These are phyloP conservation scores for Aspergillus pseudoterreus DNA, from an alignment of 2,329 filamentous ascomycete species.

Conservation along the genomic window DNA sequence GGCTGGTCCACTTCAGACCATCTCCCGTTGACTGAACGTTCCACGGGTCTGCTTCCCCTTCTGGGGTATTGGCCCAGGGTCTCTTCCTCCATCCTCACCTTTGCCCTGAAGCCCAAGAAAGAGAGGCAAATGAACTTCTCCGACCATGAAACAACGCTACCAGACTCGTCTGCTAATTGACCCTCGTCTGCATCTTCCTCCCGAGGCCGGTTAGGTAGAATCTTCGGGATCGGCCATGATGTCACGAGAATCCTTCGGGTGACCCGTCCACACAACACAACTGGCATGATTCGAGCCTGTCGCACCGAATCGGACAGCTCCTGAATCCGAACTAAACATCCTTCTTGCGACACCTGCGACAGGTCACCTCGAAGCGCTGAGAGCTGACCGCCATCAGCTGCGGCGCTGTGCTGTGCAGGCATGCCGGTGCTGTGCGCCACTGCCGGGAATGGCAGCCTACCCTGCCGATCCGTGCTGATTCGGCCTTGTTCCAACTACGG, in stretches of 20 bases:
- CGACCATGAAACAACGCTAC: too few relatives aligned
- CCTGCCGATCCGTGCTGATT: constrained; percentile 9
- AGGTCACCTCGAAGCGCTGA: neutral
- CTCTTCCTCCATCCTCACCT: too few relatives aligned
- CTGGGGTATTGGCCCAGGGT: neutral
- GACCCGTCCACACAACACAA: too few relatives aligned
- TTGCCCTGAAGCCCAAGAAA: neutral
- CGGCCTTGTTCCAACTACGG: constrained; percentile 2
- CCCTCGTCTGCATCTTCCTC: too few relatives aligned
- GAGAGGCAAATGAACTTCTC: too few relatives aligned
- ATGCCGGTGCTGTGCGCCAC: constrained; percentile 2
- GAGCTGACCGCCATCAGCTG: neutral
- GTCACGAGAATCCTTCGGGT: too few relatives aligned
- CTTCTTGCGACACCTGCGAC: neutral
- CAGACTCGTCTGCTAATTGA: too few relatives aligned
- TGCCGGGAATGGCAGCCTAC: constrained; percentile 9
- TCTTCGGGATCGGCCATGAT: too few relatives aligned
- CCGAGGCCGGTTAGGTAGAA: too few relatives aligned
- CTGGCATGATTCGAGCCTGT: too few relatives aligned
- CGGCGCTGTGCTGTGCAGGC: neutral
- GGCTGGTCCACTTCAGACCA: too few relatives aligned
- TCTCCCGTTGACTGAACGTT: neutral
- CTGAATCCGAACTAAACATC: neutral
- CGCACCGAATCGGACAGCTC: neutral
- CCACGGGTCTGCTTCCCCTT: neutral